phyloP scores from a whole-genome alignment of 2,329 filamentous ascomycete genomes.

The Alternaria triticimaculans region DNA sequence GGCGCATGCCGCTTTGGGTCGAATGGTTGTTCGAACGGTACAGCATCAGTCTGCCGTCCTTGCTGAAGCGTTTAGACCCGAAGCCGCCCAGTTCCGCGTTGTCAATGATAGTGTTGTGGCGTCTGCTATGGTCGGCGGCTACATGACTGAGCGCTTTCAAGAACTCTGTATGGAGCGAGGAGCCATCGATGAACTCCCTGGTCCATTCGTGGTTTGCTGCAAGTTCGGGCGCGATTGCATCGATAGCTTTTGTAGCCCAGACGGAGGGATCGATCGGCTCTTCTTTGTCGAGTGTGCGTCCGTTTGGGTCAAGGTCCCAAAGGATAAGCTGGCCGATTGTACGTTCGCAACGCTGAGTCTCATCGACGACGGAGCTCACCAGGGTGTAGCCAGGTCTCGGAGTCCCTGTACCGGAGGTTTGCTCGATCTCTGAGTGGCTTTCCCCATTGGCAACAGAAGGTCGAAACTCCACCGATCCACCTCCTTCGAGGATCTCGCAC shows the following conservation, averaged over 20 bases:
- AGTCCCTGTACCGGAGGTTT: neutral
- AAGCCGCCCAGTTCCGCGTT: constrained; percentile 21
- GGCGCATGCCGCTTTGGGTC: constrained; percentile 17
- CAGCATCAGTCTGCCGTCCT: constrained; percentile 25
- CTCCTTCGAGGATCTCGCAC: constrained; percentile 32
- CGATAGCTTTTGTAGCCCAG: constrained; percentile 34
- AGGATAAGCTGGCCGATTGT: constrained; percentile 24
- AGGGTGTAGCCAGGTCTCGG: constrained; percentile 29
- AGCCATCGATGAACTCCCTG: constrained; percentile 26
- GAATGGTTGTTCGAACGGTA: constrained; percentile 18
- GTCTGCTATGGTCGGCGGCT: constrained; percentile 29
- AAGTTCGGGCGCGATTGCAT: constrained; percentile 35
- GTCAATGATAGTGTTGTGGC: constrained; percentile 27
- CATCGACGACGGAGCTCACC: constrained; percentile 19
- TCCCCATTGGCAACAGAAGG: neutral
- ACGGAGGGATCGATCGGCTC: constrained; percentile 30
- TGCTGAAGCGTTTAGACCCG: constrained; percentile 24
- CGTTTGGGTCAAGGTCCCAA: constrained; percentile 38
- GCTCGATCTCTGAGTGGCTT: neutral
- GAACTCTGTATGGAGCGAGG: constrained; percentile 30
- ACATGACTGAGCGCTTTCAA: constrained; percentile 21
- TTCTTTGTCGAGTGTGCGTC: constrained; percentile 35
- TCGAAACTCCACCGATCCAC: constrained; percentile 23
- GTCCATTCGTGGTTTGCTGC: constrained; percentile 35
- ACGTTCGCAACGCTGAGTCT: neutral